Base-by-base conservation (phyloP, 345 rosid species). In the Salix viminalis region DNA sequence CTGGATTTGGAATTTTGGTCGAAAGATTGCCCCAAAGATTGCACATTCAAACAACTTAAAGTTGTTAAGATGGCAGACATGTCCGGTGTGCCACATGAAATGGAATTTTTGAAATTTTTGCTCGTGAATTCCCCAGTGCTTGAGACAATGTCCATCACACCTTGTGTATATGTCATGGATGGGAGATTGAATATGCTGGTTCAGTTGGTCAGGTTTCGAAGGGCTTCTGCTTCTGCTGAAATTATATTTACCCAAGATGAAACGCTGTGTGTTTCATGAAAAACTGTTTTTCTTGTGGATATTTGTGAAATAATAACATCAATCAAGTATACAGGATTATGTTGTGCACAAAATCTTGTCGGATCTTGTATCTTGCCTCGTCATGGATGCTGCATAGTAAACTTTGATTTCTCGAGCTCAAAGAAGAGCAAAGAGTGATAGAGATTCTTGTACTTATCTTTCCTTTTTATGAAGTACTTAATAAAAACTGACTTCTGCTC, bases 31-130 rank as follows among this genome's bases (percentile, higher is more conserved):
- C 91, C 87, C 61, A 74, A 67, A 30, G 88, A 85, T 67, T 89
- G 88, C 86, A 83, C 76, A 32, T 86, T 91, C 46, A 72, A 84
- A 58, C 88, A 82, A 18, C 93, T 92, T 61, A 87, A 75, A 83
- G 81, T 78, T 8, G 90, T 89, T 77, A 96, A 86, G 88, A 84
- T 93, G 86, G 86, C 94, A 5, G 96, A 92, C 26, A 79, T 90
- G 65, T 89, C 87, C 46, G 96, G 91, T 23, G 88, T 89, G 71
- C 94, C 87, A 7, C 88, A 91, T 32, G 99, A 96, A 85, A 83
- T 96, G 92, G 91, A 90, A 73, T 85, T 96, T 61, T 83, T 93
- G 79, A 92, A 88, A 81, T 92, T 90, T 79, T 84, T 93, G 82
- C 90, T 96, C 28, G 87, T 83, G 23, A 90, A 85, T 75, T 90